Conservation (phyloP, 1,139 yeast genomes). For the Debaryomycetaceae sp. region DNA sequence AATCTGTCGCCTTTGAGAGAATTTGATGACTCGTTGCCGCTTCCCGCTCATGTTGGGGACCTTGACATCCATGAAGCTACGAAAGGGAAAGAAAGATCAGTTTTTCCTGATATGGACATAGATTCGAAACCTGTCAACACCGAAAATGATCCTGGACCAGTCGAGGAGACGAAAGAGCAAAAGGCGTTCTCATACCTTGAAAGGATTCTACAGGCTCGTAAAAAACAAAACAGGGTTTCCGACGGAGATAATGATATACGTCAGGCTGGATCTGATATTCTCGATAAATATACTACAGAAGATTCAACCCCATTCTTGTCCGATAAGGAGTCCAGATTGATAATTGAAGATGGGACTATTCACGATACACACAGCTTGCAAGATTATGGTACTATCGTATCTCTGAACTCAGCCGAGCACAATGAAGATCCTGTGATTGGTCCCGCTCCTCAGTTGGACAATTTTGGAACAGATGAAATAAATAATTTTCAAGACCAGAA, state of each 20-base stretch:
- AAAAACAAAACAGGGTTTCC: not conserved
- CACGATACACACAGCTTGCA: not conserved
- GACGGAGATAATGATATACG: not conserved
- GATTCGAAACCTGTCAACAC: not conserved
- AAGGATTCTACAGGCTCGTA: constrained; percentile 19
- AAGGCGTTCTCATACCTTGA: constrained; percentile 27
- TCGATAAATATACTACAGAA: not conserved
- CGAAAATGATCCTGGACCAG: not conserved
- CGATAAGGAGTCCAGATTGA: not conserved
- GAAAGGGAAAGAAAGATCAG: not conserved
- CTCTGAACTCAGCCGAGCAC: not conserved
- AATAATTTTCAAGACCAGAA: not conserved
- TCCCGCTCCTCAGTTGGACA: not conserved
- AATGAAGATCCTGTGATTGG: not conserved
- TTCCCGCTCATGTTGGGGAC: constrained; percentile 14
- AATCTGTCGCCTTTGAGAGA: constrained; percentile 4
- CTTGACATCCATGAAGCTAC: constrained; percentile 6
- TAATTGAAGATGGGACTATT: not conserved
- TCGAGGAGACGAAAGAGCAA: constrained; percentile 1
- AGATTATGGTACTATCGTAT: not conserved
- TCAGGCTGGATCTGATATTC: not conserved
- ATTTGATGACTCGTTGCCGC: constrained; percentile 24
- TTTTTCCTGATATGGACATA: not conserved
- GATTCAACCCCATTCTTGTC: not conserved
- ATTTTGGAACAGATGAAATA: not conserved